Conservation (phyloP, 148 eudicot genomes). For the Linanthus parryae region DNA sequence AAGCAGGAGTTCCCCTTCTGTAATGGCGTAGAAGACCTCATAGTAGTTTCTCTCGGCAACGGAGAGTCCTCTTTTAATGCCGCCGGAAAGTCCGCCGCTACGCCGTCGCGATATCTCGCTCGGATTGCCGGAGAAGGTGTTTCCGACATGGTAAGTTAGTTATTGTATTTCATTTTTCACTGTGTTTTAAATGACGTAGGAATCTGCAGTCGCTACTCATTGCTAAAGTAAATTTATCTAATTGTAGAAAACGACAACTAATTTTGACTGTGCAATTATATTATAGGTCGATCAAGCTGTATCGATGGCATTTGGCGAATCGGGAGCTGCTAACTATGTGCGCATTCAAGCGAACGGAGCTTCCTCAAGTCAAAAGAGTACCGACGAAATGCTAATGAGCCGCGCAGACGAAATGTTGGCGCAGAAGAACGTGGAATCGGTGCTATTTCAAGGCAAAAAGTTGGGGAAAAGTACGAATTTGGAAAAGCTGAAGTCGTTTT, state of each 20-base stretch:
- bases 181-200: too few relatives aligned
- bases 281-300: slow-evolving; percentile 44
- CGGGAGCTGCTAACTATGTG: slow-evolving; percentile 23
- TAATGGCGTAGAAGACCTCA: slow-evolving; percentile 30
- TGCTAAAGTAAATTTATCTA: too few relatives aligned
- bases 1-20: slow-evolving; percentile 43
- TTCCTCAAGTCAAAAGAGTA: background rate
- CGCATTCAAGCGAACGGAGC: slow-evolving; percentile 27
- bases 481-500: slow-evolving; percentile 24
- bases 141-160: slow-evolving; percentile 39
- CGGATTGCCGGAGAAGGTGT: slow-evolving; percentile 30
- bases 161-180: too few relatives aligned
- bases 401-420: slow-evolving; percentile 25
- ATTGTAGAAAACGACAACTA: too few relatives aligned
- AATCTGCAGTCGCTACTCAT: too few relatives aligned
- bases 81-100: slow-evolving; percentile 7
- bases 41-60: slow-evolving; percentile 36
- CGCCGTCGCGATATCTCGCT: slow-evolving; percentile 11
- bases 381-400: background rate
- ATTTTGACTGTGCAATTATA: too few relatives aligned
- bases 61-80: slow-evolving; percentile 18
- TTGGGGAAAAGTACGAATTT: slow-evolving; percentile 15
- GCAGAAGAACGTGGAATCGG: slow-evolving; percentile 31
- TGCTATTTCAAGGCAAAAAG: slow-evolving; percentile 33
- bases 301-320: slow-evolving; percentile 36